Percentiles rank a stretch among this genome's conserved stretches.
phyloP scores from a whole-genome alignment of 768 basidiomycete genomes.

The Gyrodon lividus region DNA sequence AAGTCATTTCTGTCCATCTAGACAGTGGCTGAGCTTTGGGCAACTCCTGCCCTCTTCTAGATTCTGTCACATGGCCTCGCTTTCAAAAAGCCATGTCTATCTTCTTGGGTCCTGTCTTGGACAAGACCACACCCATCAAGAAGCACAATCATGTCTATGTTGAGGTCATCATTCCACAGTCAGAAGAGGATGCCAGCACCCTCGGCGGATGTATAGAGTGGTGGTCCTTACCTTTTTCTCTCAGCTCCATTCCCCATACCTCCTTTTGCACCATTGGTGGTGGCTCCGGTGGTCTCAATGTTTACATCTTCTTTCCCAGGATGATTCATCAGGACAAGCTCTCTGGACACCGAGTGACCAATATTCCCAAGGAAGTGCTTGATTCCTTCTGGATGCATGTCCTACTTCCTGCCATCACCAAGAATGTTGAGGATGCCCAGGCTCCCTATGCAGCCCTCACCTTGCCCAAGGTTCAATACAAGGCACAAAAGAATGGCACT shows the following conservation, averaged over 20 bases:
- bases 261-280: neutral
- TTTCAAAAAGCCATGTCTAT: no score
- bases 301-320: constrained; percentile 1
- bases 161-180: constrained; percentile 9
- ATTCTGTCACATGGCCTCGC: no score
- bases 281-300: neutral
- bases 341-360: neutral
- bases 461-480: constrained; percentile 3
- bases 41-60: no score
- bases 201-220: neutral
- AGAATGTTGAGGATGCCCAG: neutral
- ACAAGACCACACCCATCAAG: neutral
- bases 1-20: no score
- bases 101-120: neutral
- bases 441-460: constrained; percentile 9
- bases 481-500: neutral
- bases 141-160: constrained; percentile 20
- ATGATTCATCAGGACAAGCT: constrained; percentile 5
- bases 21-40: no score
- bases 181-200: neutral
- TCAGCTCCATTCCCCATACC: constrained; percentile 6
- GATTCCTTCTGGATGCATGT: constrained; percentile 11
- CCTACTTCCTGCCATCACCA: constrained; percentile 4
- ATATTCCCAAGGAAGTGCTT: constrained; percentile 8
- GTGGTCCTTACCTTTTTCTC: constrained; percentile 6